A percentile compares a stretch with the other conserved stretches of the same genome.
These are phyloP conservation scores for Arthroderma sp. DNA, from an alignment of 2,329 filamentous ascomycete species.

Conservation along the genomic window DNA sequence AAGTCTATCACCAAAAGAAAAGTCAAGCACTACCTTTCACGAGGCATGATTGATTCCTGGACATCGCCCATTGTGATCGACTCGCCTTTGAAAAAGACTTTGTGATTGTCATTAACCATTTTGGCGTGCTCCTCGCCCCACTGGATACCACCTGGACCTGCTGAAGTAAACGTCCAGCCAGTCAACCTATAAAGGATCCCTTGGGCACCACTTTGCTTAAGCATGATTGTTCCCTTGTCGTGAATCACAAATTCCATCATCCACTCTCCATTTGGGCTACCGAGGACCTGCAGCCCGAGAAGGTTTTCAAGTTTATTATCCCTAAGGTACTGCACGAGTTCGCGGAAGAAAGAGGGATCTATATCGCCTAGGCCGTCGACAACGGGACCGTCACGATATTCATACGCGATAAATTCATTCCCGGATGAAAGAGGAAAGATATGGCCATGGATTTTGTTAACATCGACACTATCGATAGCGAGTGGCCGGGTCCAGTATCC, in stretches of 20 bases:
- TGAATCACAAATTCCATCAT: not conserved
- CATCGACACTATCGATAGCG: conserved; percentile 10
- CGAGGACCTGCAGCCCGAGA: conserved; percentile 11
- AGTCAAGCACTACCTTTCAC: too few relatives aligned
- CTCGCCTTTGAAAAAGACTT: not conserved
- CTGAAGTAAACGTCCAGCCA: not conserved
- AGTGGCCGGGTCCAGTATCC: conserved; percentile 12
- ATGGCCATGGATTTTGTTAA: conserved; percentile 10
- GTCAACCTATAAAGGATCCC: not conserved
- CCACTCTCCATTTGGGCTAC: not conserved
- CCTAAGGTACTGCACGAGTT: conserved; percentile 5
- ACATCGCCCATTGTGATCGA: too few relatives aligned
- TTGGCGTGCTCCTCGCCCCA: not conserved
- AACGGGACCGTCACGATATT: conserved; percentile 4
- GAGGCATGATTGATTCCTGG: too few relatives aligned
- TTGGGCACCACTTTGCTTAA: not conserved
- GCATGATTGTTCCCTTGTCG: not conserved
- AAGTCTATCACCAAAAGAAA: too few relatives aligned
- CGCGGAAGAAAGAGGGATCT: conserved; percentile 9
- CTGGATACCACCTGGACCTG: not conserved
- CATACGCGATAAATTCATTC: conserved; percentile 3
- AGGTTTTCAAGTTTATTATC: conserved; percentile 10
- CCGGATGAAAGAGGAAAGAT: conserved; percentile 11
- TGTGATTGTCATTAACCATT: not conserved
- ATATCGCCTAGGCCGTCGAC: conserved; percentile 8